Base-by-base conservation (phyloP, 768 basidiomycete species). In the Heimioporus sp. region DNA sequence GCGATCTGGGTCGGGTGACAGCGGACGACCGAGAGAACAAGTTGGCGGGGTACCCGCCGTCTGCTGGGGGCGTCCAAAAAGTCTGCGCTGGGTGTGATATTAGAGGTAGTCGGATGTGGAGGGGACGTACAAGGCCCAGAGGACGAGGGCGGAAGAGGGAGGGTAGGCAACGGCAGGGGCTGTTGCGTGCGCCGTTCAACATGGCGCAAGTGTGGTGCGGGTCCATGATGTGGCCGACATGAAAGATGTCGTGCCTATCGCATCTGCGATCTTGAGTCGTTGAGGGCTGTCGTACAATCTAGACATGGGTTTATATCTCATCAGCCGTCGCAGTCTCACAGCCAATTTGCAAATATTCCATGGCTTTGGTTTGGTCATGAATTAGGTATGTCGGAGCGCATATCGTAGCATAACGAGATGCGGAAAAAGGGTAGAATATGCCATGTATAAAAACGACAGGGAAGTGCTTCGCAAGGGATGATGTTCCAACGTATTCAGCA, bases 21-120 rank as follows among this genome's bases (percentile, higher is more conserved):
- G 75, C 73, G 2, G 74, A 80, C 38, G 48, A 41, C 21, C 59
- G 52, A 17, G 67, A 68, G 39, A 88, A 86, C 54, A 72, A 75
- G 4, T 70, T 89, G 30, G 68, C 68, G 45, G 80, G 86, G 35
- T 80, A 85, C 64, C 81, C 88, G 1, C 69, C 76, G 17, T 75
- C n/a, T 98, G 6, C 79, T 96, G 24, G 93, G 93, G 3, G 68
- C 83, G 1, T 95, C 92, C 10, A 74, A 86, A 43, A 98, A 98
- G 66, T 86, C 89, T 0, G 92, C 95, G 67, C 72, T 96, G 10
- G 92, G 92, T 0, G 66, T 69, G 2, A 74, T 92, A 19, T 76
- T 92, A 12, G 72, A 75, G 5, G 65, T n/a, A 75, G 43, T 68
- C 73, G 15, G 79, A 81, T 8, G 56, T 60, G 4, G 64, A 61